Evolutionary conservation across 306 rosid species (phyloP).

Genomic region (Ormosia semicastrata): DNA sequence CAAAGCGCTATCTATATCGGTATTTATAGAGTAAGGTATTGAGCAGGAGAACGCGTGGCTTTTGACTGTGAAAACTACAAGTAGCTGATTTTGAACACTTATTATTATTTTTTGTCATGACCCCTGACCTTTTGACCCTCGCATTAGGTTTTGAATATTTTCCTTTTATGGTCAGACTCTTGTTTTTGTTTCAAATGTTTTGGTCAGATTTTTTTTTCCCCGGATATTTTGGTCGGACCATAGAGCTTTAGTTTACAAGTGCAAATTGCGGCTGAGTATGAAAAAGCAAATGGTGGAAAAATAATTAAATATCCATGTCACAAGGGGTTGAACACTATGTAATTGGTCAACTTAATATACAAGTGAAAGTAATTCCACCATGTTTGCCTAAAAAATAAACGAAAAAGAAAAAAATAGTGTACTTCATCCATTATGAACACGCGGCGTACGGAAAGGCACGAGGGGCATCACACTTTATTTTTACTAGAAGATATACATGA

Average conservation of each 20-base stretch:
- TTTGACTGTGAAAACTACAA: conserved; percentile 38
- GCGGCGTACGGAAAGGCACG: neutral
- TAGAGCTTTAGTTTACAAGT: neutral
- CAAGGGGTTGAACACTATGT: neutral
- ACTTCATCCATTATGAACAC: neutral
- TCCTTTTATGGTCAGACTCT: conserved; percentile 4
- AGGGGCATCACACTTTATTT: neutral
- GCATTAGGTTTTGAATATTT: conserved; percentile 6
- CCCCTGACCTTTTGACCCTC: conserved; percentile 10
- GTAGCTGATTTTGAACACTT: neutral
- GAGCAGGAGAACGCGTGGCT: conserved; percentile 25
- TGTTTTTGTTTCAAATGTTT: conserved; percentile 9
- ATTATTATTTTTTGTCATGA: neutral
- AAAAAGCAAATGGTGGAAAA: neutral
- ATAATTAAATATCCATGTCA: neutral
- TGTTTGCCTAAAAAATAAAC: neutral
- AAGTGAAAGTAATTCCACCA: neutral
- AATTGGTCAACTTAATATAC: neutral
- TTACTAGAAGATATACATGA: neutral
- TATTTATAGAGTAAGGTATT: conserved; percentile 46
- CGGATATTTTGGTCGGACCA: neutral
- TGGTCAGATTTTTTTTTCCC: neutral
- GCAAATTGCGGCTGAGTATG: neutral
- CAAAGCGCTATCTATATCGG: neutral
- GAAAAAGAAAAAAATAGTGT: neutral